Evolutionary conservation across 176 grass and related monocot species (phyloP).

Genomic region (Pontederia paniculata): DNA sequence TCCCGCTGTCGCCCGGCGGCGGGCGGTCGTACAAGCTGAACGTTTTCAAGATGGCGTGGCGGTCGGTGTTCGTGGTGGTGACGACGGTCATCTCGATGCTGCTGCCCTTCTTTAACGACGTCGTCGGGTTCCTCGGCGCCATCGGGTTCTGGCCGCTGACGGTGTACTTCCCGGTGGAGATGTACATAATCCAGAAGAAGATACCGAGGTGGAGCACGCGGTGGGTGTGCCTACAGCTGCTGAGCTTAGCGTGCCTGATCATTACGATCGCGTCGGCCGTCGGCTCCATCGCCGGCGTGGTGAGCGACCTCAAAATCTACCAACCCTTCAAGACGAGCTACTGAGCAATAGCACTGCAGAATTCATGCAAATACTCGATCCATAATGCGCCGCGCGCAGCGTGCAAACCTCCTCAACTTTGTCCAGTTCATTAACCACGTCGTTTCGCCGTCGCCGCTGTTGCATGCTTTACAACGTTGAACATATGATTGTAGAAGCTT

Average conservation of each 20-base stretch:
- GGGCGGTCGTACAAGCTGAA: constrained; percentile 40
- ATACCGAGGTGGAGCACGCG: constrained; percentile 44
- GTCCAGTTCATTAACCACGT: no score
- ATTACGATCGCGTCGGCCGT: constrained; percentile 51
- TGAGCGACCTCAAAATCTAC: constrained; percentile 68
- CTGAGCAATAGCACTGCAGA: constrained; percentile 6
- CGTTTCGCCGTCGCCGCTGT: not conserved
- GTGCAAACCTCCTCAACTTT: no score
- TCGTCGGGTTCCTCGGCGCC: constrained; percentile 73
- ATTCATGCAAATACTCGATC: no score
- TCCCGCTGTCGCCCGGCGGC: constrained; percentile 22
- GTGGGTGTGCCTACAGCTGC: constrained; percentile 72
- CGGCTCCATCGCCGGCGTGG: constrained; percentile 62
- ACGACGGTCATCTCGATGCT: constrained; percentile 93
- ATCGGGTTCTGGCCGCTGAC: constrained; percentile 46
- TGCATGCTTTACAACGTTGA: not conserved
- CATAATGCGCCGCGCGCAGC: no score
- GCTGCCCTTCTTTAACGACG: constrained; percentile 92
- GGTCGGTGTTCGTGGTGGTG: constrained; percentile 51
- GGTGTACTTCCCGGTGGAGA: constrained; percentile 55
- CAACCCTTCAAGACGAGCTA: constrained; percentile 52
- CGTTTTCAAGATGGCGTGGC: constrained; percentile 54
- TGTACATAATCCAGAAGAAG: constrained; percentile 81
- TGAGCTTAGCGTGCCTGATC: constrained; percentile 54
- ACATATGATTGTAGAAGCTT: no score